These are phyloP conservation scores for Oryza punctata DNA, from an alignment of 176 grass and related monocot genomes.

Conservation along the genomic window DNA sequence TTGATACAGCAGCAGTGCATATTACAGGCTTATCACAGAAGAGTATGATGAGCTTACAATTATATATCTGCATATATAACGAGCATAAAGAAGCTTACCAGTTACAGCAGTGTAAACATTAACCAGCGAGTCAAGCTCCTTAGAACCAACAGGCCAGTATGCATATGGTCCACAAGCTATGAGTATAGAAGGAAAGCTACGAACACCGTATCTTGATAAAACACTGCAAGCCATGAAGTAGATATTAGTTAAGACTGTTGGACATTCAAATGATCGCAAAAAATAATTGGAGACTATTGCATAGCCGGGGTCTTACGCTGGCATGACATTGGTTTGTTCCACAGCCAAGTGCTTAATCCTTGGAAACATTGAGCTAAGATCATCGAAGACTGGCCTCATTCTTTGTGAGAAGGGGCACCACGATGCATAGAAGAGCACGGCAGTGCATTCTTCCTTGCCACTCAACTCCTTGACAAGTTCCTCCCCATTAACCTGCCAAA, in stretches of 20 bases:
- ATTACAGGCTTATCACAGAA: background rate
- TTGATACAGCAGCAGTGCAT: background rate
- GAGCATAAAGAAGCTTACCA: conserved; percentile 43
- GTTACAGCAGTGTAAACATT: conserved; percentile 66
- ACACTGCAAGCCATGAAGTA: conserved; percentile 56
- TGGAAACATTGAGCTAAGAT: conserved; percentile 88
- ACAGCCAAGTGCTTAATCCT: conserved; percentile 77
- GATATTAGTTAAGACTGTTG: background rate
- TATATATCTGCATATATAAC: background rate
- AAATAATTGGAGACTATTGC: conserved; percentile 11
- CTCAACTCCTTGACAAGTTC: conserved; percentile 45
- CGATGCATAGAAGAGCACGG: conserved; percentile 78
- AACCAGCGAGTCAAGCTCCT: conserved; percentile 64
- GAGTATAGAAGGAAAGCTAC: conserved; percentile 69
- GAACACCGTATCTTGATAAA: conserved; percentile 70
- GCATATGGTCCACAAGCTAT: conserved; percentile 52
- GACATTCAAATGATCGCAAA: conserved; percentile 14
- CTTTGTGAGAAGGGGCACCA: conserved; percentile 85
- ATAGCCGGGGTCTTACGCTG: conserved; percentile 45
- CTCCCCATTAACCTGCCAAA: conserved; percentile 58
- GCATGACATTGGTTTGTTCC: conserved; percentile 71
- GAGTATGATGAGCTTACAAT: background rate
- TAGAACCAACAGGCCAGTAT: conserved; percentile 47
- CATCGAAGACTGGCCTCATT: conserved; percentile 59
- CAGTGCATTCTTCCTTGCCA: conserved; percentile 33